Evolutionary conservation across 345 rosid genomes (phyloP).

Genomic region (Eucalyptus caleyi): DNA sequence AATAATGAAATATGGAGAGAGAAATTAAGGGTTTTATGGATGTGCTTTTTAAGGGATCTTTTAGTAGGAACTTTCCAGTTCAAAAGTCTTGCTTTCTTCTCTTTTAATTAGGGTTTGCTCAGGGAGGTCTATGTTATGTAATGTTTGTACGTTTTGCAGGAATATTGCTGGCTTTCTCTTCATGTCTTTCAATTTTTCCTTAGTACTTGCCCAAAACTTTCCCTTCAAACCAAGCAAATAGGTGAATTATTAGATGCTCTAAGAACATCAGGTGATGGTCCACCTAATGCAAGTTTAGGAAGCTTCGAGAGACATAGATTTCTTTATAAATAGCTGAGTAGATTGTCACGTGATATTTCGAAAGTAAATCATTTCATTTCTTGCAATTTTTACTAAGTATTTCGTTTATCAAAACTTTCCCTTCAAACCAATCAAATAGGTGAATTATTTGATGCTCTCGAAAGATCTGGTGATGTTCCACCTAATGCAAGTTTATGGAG

Average conservation of each 20-base stretch:
- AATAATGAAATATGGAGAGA: neutral
- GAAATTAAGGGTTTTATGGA: neutral
- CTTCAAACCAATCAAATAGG: fast-evolving
- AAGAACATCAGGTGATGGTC: neutral
- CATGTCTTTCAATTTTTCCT: neutral
- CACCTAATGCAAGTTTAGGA: neutral
- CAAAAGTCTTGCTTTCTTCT: neutral
- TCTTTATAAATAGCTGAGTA: neutral
- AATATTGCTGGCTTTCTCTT: neutral
- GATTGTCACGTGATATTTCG: neutral
- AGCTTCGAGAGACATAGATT: neutral
- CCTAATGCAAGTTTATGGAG: neutral
- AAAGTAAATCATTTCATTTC: no score
- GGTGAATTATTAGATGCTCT: neutral
- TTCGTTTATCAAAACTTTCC: neutral
- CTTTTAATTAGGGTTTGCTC: neutral
- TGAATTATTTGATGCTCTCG: neutral
- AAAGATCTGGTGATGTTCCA: neutral
- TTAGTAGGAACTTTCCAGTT: neutral
- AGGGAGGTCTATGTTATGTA: neutral
- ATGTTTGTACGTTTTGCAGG: neutral
- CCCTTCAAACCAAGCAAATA: neutral
- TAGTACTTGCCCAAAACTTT: neutral
- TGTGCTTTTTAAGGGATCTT: neutral
- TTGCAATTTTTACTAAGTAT: no score